These are phyloP conservation scores for Trapa bicornis DNA, from an alignment of 345 rosid species.

Conservation along the genomic window DNA sequence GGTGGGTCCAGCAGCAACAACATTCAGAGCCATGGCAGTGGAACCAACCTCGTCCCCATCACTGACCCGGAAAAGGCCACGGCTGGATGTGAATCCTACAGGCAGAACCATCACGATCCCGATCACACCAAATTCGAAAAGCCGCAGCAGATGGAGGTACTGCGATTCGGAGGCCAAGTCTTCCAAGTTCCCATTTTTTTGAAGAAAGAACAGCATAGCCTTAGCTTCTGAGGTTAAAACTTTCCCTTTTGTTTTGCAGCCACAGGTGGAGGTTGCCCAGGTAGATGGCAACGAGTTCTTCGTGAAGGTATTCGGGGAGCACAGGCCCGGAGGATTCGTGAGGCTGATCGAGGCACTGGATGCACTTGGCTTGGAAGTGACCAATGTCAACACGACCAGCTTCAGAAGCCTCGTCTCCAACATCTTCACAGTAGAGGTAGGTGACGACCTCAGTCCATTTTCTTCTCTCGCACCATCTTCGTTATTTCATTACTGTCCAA, in stretches of 20 bases:
- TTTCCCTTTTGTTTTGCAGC: slow-evolving; percentile 23
- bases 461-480: too few relatives aligned
- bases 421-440: slow-evolving; percentile 81
- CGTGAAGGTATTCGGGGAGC: slow-evolving; percentile 83
- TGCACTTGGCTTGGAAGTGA: slow-evolving; percentile 76
- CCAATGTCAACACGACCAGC: slow-evolving; percentile 73
- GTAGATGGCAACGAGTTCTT: slow-evolving; percentile 75
- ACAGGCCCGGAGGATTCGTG: slow-evolving; percentile 68
- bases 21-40: slow-evolving; percentile 16
- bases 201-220: too few relatives aligned
- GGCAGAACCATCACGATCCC: slow-evolving; percentile 29
- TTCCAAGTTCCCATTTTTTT: not conserved
- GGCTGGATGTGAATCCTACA: slow-evolving; percentile 24
- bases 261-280: slow-evolving; percentile 84
- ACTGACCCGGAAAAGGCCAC: slow-evolving; percentile 13
- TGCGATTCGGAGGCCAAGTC: not conserved
- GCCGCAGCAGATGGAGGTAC: slow-evolving; percentile 92
- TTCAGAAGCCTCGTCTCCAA: slow-evolving; percentile 69
- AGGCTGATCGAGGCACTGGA: slow-evolving; percentile 76
- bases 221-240: too few relatives aligned
- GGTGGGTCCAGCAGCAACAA: slow-evolving; percentile 20
- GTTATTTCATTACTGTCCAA: not conserved
- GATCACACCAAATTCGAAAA: slow-evolving; percentile 34
- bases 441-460: not conserved
- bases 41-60: slow-evolving; percentile 18